Evolutionary conservation across 176 grass and related monocot genomes (phyloP), one percentile per base, ranked within the genome.

Genomic region (Rhynchospora pubera): DNA sequence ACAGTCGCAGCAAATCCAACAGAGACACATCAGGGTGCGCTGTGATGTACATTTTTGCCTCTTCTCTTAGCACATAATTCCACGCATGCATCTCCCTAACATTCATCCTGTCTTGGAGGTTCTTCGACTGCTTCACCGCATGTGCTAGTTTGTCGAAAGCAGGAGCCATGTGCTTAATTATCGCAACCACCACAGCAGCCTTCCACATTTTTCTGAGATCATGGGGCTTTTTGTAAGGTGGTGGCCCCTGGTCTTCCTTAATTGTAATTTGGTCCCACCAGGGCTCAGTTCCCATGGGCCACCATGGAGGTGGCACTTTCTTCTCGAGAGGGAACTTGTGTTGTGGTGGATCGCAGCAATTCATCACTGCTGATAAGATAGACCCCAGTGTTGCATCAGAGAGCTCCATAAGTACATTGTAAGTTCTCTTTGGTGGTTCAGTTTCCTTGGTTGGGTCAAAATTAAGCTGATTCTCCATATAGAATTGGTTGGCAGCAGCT

Each of bases 91-190:
- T 94, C 80, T 94, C 92, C 82, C 83, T 94, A 65, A 79, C 85
- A 50, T 72, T 94, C 92, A 94, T 89, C 76, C 89, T 94, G 51
- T 91, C 89, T 79, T 94, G 89, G 78, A 94, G 76, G 81, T 83
- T 85, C 85, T 91, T 94, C 13, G 92, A 94, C 71, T 94, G 90
- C 60, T 84, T 65, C 21, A 89, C 89, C 47, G 52, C 72, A n/a
- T 83, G 78, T 71, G 75, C 88, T 57, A 94, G 82, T 81, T 89
- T 94, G 69, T 61, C 74, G 5, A 94, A 89, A 47, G 84, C 77
- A 14, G 92, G 92, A 56, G 87, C 72, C 89, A 91, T 91, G 83
- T 94, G 92, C 62, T 81, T 91, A 69, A 94, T 89, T 77, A 94
- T 86, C 13, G 67, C 89, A 0, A 7, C 89, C 72, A 94, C 71